Base-by-base conservation (phyloP, 2,329 filamentous ascomycete genomes). In the Dryadomyces quercivorus region DNA sequence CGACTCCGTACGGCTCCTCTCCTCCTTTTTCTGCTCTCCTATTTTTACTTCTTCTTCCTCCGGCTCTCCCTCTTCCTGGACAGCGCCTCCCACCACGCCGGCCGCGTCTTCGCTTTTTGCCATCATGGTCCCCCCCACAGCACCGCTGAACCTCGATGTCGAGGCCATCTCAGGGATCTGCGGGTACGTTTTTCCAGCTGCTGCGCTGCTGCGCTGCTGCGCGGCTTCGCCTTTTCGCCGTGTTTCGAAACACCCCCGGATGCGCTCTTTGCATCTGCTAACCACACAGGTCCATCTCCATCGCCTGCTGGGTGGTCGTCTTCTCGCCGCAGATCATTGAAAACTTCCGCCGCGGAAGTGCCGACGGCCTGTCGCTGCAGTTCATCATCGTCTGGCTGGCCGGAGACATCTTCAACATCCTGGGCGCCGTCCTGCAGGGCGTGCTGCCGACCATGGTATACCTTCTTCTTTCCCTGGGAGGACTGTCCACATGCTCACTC, bases 261-360 rank as follows among this genome's bases (percentile, higher is more conserved):
- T 31, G 4, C 26, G 26, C 26, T 31, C 26, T 31, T 31, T 8
- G 26, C 26, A 31, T 31, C 26, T 31, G 26, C 36, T 46, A 22
- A 22, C 21, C 5, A 12, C 4, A 18, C 20, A 62, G 49, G 40
- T 95, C 91, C 9, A 91, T 98, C 61, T 95, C 89, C 48, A 96
- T 98, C 66, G 91, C 91, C 51, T 96, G 91, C 67, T 96, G 93
- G 93, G 87, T 97, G 55, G 88, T 97, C 40, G 93, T 98, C 56
- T 98, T 96, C 72, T 93, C 89, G 1, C 93, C 93, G 2, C 93
- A 98, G 63, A 96, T 98, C 62, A 85, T 62, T 48, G 61, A 63
- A 45, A 63, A 63, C 56, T 63, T 63, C 52, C 60, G 61, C 12
- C 61, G 61, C 7, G 53, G 59, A 44, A 61, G 55, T 26, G 61